Conservation (phyloP, 768 basidiomycete genomes). For the Neoboletus subvelutipes region DNA sequence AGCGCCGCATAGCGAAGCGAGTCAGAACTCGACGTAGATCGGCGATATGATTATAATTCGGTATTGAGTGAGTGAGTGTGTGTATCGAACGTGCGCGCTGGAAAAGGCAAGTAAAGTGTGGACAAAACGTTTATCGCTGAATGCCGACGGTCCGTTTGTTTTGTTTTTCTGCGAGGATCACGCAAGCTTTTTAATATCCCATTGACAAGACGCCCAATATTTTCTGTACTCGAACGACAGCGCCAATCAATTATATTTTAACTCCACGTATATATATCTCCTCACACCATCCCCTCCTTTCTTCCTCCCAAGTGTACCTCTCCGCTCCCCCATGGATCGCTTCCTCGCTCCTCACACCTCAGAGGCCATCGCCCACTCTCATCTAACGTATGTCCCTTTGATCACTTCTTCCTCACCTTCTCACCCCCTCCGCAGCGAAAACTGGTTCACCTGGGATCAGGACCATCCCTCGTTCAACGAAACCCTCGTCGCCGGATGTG, state of each 20-base stretch:
- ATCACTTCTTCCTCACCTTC: slow-evolving; percentile 2
- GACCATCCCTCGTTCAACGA: slow-evolving; percentile 71
- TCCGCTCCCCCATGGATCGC: slow-evolving; percentile 53
- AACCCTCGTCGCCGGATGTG: slow-evolving; percentile 70
- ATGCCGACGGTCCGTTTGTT: background rate
- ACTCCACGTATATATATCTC: slow-evolving; percentile 6
- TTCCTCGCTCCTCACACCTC: slow-evolving; percentile 72
- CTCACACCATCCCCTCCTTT: background rate
- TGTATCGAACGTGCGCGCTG: slow-evolving; percentile 29
- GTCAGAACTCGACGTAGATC: too few relatives aligned
- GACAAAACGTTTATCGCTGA: slow-evolving; percentile 19
- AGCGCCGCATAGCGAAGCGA: background rate
- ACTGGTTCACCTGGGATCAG: slow-evolving; percentile 66
- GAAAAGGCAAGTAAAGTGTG: slow-evolving; percentile 19
- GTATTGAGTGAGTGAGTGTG: background rate
- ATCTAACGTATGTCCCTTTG: slow-evolving; percentile 53
- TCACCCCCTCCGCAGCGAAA: slow-evolving; percentile 49
- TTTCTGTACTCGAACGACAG: background rate
- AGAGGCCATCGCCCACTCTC: slow-evolving; percentile 69
- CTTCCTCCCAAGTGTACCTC: background rate
- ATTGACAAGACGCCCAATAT: slow-evolving; percentile 11
- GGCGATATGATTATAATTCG: background rate
- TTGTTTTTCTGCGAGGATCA: background rate
- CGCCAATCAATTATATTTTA: slow-evolving; percentile 6
- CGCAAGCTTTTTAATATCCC: background rate